Evolutionary conservation across 2,329 filamentous ascomycete genomes (phyloP), one percentile per base, ranked within the genome.

Genomic region (Diaporthe vaccinii): DNA sequence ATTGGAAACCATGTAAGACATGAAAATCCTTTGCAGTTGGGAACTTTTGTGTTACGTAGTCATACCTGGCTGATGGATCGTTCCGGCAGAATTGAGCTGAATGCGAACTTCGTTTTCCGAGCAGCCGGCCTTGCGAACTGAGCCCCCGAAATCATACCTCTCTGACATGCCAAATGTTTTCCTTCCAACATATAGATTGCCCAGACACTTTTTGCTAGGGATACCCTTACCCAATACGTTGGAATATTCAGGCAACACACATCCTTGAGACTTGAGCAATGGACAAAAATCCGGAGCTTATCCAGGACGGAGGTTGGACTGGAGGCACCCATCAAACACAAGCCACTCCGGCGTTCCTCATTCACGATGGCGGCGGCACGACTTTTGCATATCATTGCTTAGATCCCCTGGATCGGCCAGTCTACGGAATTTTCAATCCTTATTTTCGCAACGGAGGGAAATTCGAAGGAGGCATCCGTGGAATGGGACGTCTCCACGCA

Each of bases 351-450:
- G 49, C 49, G 4, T 51, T 51, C 22, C 49, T 51, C 49, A 51
- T 51, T 1, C 49, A 51, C 49, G 22, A 51, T 25, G 49, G 49
- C 22, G 49, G 49, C 8, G 49, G 22, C 49, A 51, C 49, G 1
- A 51, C 49, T 12, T 51, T 51, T 51, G 49, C 49, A 51, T 51
- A 51, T 57, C 53, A 57, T 34, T 57, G 53, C 53, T 17, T 57
- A 57, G 53, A 57, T 57, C 25, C 53, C 4, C 15, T 57, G 53
- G 53, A 57, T 57, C 53, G 53, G 25, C 53, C 53, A 57, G 53
- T 57, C 53, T 57, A 57, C 15, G 25, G n/a, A 8, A 57, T 57
- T 8, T 51, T 57, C 53, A 31, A 57, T 17, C 25, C 12, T 31
- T 31, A 31, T 57, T 57, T 57, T 20, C 10, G 15, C 53, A 57